A percentile compares a stretch with the other conserved stretches of the same genome.
phyloP scores from a whole-genome alignment of 2,329 filamentous ascomycete species.

The Septoria petroselini region DNA sequence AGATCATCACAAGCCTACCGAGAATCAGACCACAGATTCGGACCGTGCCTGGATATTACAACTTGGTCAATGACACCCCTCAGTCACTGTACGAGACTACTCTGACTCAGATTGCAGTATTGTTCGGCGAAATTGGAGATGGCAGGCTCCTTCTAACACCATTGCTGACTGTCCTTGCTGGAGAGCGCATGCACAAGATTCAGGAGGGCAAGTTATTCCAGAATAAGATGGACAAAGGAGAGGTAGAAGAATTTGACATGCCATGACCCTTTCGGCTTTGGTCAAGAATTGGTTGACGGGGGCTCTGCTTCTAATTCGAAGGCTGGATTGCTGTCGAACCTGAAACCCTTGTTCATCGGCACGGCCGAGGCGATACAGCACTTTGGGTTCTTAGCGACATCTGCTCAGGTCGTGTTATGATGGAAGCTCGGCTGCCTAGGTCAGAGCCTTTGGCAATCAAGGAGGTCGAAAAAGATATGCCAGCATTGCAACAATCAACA shows the following conservation, averaged over 20 bases:
- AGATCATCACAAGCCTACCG: constrained; percentile 15
- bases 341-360: not conserved
- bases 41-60: constrained; percentile 14
- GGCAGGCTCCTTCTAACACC: constrained; percentile 11
- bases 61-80: constrained; percentile 19
- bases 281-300: not conserved
- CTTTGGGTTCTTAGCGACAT: constrained; percentile 10
- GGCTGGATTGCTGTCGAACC: not conserved
- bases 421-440: constrained; percentile 17
- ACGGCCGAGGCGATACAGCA: not conserved
- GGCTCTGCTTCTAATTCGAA: too few species aligned
- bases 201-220: constrained; percentile 8
- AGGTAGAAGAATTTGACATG: not conserved
- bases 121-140: constrained; percentile 19
- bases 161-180: constrained; percentile 3
- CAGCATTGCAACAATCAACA: constrained; percentile 12
- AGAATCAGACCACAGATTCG: constrained; percentile 19
- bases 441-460: constrained; percentile 15
- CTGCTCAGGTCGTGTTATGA: constrained; percentile 14
- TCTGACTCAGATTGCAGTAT: constrained; percentile 11
- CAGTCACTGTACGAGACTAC: constrained; percentile 11
- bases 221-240: constrained; percentile 3
- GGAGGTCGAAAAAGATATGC: constrained; percentile 12
- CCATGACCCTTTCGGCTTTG: constrained; percentile 11
- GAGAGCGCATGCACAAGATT: not conserved